Evolutionary conservation across 352 stramenopile species (phyloP).

Genomic region (Globisporangium lucens): DNA sequence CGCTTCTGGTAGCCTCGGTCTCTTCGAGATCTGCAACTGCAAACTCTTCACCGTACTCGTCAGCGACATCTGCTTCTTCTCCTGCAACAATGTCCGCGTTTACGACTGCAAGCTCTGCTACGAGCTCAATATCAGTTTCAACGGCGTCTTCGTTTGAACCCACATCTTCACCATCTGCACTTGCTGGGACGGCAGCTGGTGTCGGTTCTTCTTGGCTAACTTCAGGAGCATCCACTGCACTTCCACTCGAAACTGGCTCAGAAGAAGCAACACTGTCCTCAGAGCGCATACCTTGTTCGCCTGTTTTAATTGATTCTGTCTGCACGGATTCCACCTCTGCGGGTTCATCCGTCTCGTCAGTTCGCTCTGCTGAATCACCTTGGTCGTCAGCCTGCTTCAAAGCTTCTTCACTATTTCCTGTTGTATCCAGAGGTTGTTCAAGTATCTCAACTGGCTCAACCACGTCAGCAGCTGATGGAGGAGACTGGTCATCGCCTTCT

Average conservation of each 20-base stretch:
- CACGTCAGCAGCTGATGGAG: not conserved
- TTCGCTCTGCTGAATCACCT: not conserved
- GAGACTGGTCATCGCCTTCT: not conserved
- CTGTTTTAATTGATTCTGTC: not conserved
- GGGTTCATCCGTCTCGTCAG: not conserved
- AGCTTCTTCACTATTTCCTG: not conserved
- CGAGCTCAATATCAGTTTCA: not conserved
- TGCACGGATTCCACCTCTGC: not conserved
- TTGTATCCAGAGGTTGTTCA: not conserved
- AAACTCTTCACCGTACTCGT: constrained; percentile 14
- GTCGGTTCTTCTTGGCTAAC: constrained; percentile 1
- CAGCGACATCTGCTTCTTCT: not conserved
- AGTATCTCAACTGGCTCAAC: not conserved
- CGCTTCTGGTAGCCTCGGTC: not conserved
- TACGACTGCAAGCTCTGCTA: not conserved
- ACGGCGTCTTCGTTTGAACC: not conserved
- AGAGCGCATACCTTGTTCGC: not conserved
- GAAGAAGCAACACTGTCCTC: not conserved
- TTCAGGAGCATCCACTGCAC: not conserved
- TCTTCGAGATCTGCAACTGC: constrained; percentile 14
- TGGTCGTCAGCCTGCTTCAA: not conserved
- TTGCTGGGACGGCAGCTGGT: not conserved
- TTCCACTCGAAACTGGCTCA: not conserved
- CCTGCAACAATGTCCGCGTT: not conserved
- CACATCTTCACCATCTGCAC: not conserved